These are phyloP conservation scores for Cladosporium sp. DNA, from an alignment of 2,329 filamentous ascomycete species.

Conservation along the genomic window DNA sequence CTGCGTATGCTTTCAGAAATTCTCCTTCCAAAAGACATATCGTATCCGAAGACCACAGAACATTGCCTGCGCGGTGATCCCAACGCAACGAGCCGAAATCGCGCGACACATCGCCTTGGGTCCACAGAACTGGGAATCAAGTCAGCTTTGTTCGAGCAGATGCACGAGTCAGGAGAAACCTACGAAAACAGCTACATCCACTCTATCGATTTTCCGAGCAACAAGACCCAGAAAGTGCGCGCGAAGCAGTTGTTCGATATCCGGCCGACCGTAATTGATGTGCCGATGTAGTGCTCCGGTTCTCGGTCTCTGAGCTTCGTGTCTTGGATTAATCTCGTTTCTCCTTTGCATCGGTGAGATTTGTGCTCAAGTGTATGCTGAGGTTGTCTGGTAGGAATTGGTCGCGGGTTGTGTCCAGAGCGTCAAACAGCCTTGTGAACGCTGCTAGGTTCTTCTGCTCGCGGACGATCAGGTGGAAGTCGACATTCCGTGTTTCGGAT, in stretches of 20 bases:
- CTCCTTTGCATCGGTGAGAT: background rate
- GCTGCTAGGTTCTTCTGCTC: background rate
- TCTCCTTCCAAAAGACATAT: background rate
- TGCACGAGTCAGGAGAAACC: background rate
- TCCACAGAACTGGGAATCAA: background rate
- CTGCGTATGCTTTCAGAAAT: background rate
- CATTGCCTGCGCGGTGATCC: background rate
- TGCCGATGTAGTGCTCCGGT: background rate
- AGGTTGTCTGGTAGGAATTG: background rate
- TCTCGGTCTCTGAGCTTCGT: background rate
- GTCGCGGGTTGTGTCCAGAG: background rate
- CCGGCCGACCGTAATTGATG: background rate
- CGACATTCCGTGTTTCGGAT: background rate
- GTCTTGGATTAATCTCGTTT: background rate
- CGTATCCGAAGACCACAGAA: background rate
- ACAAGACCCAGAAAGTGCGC: background rate
- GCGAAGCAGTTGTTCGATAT: background rate
- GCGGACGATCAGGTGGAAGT: background rate
- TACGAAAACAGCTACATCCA: background rate
- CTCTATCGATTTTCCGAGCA: background rate
- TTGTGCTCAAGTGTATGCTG: background rate
- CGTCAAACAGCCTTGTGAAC: background rate
- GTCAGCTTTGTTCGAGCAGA: background rate
- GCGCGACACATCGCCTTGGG: background rate
- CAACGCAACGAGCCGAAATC: background rate